phyloP scores from a whole-genome alignment of 352 stramenopile genomes.

The Phytophthora pluvialis region DNA sequence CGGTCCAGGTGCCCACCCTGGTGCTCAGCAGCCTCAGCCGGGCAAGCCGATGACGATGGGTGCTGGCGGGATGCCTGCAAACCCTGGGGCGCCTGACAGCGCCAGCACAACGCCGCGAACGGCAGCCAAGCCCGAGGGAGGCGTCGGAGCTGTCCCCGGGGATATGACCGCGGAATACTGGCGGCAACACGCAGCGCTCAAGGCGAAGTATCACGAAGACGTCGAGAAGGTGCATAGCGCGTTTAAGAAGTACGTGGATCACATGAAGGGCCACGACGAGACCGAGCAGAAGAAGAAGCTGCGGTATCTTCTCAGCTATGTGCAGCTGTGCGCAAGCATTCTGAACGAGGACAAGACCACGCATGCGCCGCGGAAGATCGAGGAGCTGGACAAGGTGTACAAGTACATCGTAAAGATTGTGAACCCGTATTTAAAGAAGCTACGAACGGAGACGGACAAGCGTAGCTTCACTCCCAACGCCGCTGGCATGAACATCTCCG shows the following conservation, averaged over 20 bases:
- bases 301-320: slow-evolving; percentile 82
- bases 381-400: slow-evolving; percentile 89
- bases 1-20: slow-evolving; percentile 29
- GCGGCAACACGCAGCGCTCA: slow-evolving; percentile 76
- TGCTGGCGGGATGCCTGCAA: slow-evolving; percentile 33
- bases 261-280: slow-evolving; percentile 88
- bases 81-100: slow-evolving; percentile 29
- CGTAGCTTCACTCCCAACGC: slow-evolving; percentile 46
- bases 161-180: slow-evolving; percentile 78
- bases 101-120: slow-evolving; percentile 27
- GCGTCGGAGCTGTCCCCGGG: slow-evolving; percentile 23
- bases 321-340: slow-evolving; percentile 81
- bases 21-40: slow-evolving; percentile 28
- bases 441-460: slow-evolving; percentile 81
- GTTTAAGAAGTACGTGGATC: slow-evolving; percentile 90
- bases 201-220: slow-evolving; percentile 82
- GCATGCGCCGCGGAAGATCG: slow-evolving; percentile 72
- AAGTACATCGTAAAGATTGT: slow-evolving; percentile 92
- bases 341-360: slow-evolving; percentile 81
- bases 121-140: slow-evolving; percentile 25
- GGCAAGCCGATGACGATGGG: slow-evolving; percentile 21
- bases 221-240: slow-evolving; percentile 88
- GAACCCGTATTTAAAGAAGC: slow-evolving; percentile 87
- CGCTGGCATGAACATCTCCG: slow-evolving; percentile 32
- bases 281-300: slow-evolving; percentile 90